A percentile compares a stretch with the other conserved stretches of the same genome.
phyloP scores from a whole-genome alignment of 1,139 yeast genomes.

The Kurtzmaniella quercitrusa region DNA sequence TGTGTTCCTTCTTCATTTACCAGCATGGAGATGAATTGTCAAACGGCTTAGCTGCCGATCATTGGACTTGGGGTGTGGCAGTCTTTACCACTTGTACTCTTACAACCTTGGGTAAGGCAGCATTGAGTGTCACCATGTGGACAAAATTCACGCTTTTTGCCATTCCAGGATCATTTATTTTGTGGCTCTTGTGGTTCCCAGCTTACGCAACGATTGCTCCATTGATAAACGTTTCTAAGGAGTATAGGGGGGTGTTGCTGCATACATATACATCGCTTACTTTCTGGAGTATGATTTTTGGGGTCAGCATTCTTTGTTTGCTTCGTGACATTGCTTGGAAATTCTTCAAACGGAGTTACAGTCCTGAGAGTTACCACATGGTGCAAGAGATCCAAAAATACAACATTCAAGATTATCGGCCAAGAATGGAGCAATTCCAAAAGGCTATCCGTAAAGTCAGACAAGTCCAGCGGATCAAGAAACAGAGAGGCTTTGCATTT shows the following conservation, averaged over 20 bases:
- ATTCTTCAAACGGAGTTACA: constrained; percentile 85
- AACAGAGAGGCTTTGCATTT: constrained; percentile 97
- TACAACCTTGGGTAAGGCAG: constrained; percentile 94
- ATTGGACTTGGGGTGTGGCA: constrained; percentile 96
- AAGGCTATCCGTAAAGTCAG: constrained; percentile 95
- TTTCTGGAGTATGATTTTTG: constrained; percentile 81
- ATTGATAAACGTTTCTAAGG: constrained; percentile 71
- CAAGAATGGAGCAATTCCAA: constrained; percentile 94
- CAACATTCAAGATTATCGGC: constrained; percentile 89
- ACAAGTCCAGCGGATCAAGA: constrained; percentile 96
- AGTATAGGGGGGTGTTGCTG: constrained; percentile 74
- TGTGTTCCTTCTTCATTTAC: constrained; percentile 69
- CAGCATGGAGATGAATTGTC: constrained; percentile 61
- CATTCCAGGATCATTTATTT: constrained; percentile 85
- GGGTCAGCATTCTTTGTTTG: constrained; percentile 73
- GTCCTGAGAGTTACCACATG: constrained; percentile 88
- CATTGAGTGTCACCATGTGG: constrained; percentile 88
- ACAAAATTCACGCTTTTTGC: constrained; percentile 89
- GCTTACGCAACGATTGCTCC: constrained; percentile 87
- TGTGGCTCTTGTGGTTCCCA: constrained; percentile 89
- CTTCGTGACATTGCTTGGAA: constrained; percentile 92
- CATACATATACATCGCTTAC: constrained; percentile 73
- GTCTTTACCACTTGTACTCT: constrained; percentile 82
- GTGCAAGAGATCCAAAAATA: constrained; percentile 97
- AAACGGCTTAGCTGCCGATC: constrained; percentile 74